These are phyloP conservation scores for Barnettozyma wickerhamii DNA, from an alignment of 805 yeast genomes.

Conservation along the genomic window DNA sequence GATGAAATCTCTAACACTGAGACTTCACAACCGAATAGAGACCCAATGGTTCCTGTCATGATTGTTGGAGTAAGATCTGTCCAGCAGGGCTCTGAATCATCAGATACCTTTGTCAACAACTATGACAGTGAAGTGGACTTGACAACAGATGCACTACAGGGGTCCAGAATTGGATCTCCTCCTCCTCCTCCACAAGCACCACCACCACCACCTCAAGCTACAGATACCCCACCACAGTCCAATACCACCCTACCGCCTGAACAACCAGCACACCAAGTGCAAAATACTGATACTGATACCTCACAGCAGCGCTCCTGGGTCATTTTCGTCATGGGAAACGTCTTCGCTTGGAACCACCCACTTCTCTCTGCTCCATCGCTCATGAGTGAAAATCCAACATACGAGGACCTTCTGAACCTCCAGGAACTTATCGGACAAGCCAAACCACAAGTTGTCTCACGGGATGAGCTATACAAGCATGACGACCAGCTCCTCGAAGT, in stretches of 20 bases:
- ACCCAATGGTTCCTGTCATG: constrained; percentile 38
- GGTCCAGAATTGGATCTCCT: background rate
- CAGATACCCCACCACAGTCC: no score
- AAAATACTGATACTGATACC: no score
- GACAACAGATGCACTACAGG: constrained; percentile 7
- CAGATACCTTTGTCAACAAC: constrained; percentile 5
- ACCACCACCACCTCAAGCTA: constrained; percentile 3
- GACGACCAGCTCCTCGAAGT: constrained; percentile 30
- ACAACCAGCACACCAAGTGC: background rate
- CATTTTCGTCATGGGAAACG: constrained; percentile 58
- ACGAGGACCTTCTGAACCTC: constrained; percentile 44
- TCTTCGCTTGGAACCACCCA: constrained; percentile 46
- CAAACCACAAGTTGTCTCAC: constrained; percentile 39
- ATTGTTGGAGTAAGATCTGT: constrained; percentile 46
- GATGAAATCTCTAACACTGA: no score
- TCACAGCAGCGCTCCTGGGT: constrained; percentile 56
- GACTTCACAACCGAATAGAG: background rate
- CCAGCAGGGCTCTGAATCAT: constrained; percentile 14
- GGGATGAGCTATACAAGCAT: constrained; percentile 37
- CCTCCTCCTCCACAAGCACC: background rate
- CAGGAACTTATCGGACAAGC: constrained; percentile 45
- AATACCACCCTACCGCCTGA: no score
- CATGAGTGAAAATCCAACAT: constrained; percentile 44
- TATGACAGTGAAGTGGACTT: constrained; percentile 15
- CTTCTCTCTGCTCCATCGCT: constrained; percentile 43